phyloP scores from a whole-genome alignment of 225 moss, liverwort and hornwort species.

The Asterella californica region DNA sequence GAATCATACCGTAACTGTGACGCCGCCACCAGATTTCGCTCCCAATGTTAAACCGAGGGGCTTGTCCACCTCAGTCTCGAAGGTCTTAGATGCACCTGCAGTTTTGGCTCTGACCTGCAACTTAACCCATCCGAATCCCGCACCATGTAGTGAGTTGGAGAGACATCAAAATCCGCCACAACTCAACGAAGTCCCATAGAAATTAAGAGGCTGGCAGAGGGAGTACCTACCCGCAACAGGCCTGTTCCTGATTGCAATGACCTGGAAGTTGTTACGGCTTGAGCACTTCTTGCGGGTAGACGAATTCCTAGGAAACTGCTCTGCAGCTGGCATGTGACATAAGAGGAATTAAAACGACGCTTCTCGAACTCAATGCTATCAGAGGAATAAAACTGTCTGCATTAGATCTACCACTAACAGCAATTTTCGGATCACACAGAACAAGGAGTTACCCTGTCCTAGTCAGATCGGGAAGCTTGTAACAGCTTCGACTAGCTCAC shows the following conservation, averaged over 20 bases:
- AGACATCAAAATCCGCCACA: not conserved
- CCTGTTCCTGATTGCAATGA: not conserved
- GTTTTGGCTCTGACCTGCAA: slow-evolving; percentile 71
- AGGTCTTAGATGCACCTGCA: slow-evolving; percentile 82
- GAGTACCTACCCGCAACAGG: slow-evolving; percentile 1
- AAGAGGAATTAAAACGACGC: not conserved
- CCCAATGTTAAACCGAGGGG: slow-evolving; percentile 86
- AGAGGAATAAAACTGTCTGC: not conserved
- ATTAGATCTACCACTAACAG: not conserved
- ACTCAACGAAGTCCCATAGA: not conserved
- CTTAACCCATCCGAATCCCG: not conserved
- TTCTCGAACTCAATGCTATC: not conserved
- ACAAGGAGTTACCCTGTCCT: not conserved
- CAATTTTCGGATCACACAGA: not conserved
- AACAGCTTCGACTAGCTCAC: not conserved
- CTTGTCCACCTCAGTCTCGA: slow-evolving; percentile 94
- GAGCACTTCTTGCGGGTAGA: not conserved
- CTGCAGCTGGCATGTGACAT: slow-evolving; percentile 5
- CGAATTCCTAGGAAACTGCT: slow-evolving; percentile 8
- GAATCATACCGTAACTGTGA: slow-evolving; percentile 61
- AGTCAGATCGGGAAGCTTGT: not conserved
- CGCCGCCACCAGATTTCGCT: slow-evolving; percentile 73
- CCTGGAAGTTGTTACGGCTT: not conserved
- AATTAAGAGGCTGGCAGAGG: not conserved
- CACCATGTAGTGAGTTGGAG: not conserved